Evolutionary conservation across 148 eudicot genomes (phyloP).

Genomic region (Vaccinium darrowii): DNA sequence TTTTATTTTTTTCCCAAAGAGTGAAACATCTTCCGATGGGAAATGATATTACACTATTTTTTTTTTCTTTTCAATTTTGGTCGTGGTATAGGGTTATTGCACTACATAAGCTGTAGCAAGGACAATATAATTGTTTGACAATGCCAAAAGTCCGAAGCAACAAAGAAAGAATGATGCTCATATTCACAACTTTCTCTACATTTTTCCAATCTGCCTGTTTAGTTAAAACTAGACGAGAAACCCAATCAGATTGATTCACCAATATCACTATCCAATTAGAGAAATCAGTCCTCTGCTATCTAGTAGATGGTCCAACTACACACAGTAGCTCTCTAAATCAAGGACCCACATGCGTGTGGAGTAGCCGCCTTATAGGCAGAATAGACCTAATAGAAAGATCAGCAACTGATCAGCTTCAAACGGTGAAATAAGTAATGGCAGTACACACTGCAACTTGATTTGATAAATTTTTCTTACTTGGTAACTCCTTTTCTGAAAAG

Average conservation of each 20-base stretch:
- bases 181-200: slow-evolving; percentile 4
- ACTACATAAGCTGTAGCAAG: not conserved
- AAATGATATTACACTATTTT: not conserved
- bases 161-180: not conserved
- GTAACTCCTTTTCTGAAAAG: not conserved
- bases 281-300: not conserved
- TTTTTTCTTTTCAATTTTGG: not conserved
- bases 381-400: not conserved
- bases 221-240: not conserved
- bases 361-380: not conserved
- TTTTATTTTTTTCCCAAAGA: not conserved
- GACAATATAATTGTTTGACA: not conserved
- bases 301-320: not conserved
- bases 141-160: not conserved
- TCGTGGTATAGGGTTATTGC: not conserved
- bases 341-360: not conserved
- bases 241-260: not conserved
- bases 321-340: not conserved
- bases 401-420: not conserved
- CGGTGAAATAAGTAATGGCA: not conserved
- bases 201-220: not conserved
- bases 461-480: not conserved
- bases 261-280: not conserved
- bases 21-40: not conserved
- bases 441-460: not conserved